Evolutionary conservation across 2,329 filamentous ascomycete genomes (phyloP), one percentile per base, ranked within the genome.

Genomic region (Exophiala aquamarina): DNA sequence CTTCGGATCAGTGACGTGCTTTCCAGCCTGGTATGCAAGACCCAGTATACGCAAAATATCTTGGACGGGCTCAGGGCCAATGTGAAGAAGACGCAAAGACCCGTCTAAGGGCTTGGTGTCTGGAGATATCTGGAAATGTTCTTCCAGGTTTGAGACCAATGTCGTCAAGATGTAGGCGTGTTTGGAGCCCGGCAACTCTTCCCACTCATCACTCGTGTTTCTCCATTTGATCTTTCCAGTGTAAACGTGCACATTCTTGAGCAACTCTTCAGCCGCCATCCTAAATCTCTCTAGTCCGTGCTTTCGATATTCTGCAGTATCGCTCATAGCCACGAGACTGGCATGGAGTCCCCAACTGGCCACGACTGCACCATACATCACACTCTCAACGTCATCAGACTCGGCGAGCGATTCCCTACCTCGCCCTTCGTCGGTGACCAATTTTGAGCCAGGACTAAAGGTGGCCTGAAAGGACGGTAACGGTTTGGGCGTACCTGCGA

Each of bases 311-410:
- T 82, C 85, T 0, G 80, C 73, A 0, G 91, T 94, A 66, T 97
- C 92, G 66, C 87, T 93, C 70, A 96, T 90, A 59, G 88, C 90
- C 17, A 97, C 89, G 3, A 97, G 77, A 33, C 85, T 83, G 21
- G 91, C 88, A 62, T 97, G 92, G 61, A 97, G 82, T 15, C 87
- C 92, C 78, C 94, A 95, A 65, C 87, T 93, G 35, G 84, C 85
- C 2, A 97, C 91, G 17, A 96, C 89, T 18, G 86, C 86, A 19
- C 89, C 91, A 59, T 86, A 79, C 2, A 78, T 59, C 17, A 47
- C 35, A 10, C 23, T 38, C 13, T 50, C 48, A 13, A 49, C 32
- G 14, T 49, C 52, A 10, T 52, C 48, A 7, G 29, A 37, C 11
- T 46, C 44, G 9, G 40, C 28, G 20, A 55, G 11, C 23, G 54